These are phyloP conservation scores for Circinella umbellata DNA, from an alignment of 371 early-diverging fungal genomes.

Conservation along the genomic window DNA sequence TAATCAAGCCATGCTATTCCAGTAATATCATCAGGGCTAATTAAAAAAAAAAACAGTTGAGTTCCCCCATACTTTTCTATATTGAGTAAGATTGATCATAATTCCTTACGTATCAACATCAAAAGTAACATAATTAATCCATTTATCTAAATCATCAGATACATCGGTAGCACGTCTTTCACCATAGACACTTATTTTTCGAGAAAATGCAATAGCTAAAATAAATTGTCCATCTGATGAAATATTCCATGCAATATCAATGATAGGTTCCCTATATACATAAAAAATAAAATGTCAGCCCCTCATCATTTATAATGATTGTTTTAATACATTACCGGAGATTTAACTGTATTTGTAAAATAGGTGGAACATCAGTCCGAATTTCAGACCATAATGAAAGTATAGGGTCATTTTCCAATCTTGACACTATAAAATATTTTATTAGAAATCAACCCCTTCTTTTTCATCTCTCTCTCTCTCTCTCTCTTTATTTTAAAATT, in stretches of 20 bases:
- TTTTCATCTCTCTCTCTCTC: too few relatives aligned
- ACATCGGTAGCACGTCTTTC: constrained; percentile 44
- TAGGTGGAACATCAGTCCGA: constrained; percentile 32
- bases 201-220: constrained; percentile 63
- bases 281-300: too few relatives aligned
- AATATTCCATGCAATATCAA: constrained; percentile 71
- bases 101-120: constrained; percentile 41
- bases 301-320: too few relatives aligned
- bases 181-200: constrained; percentile 55
- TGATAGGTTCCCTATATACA: constrained; percentile 35
- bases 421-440: constrained; percentile 17
- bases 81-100: background rate
- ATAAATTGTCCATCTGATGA: constrained; percentile 76
- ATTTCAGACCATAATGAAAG: constrained; percentile 48
- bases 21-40: constrained; percentile 44
- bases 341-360: constrained; percentile 19
- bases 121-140: constrained; percentile 56
- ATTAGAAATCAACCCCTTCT: background rate
- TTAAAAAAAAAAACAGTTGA: too few relatives aligned
- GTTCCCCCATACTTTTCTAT: too few relatives aligned
- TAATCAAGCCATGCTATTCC: constrained; percentile 69
- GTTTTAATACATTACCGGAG: too few relatives aligned
- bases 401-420: constrained; percentile 14
- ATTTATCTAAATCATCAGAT: constrained; percentile 25
- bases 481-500: background rate